Conservation (phyloP, 2,329 filamentous ascomycete species). For the Cordyceps cicadae region DNA sequence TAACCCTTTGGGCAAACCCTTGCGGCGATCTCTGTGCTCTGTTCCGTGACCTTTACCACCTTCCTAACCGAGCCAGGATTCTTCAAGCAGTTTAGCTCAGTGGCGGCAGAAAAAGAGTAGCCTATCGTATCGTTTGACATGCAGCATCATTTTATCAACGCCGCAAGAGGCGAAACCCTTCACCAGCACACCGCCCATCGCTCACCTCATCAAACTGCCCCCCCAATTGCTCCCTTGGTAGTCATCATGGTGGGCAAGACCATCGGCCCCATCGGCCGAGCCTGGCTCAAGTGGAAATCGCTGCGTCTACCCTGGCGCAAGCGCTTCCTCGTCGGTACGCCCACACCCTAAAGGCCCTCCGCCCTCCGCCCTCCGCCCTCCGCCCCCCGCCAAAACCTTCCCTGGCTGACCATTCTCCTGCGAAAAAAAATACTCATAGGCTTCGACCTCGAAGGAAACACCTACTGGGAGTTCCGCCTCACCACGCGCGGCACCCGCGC, state of each 20-base stretch:
- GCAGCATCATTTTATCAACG: background rate
- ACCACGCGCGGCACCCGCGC: constrained; percentile 25
- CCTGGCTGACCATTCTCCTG: background rate
- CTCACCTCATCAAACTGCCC: background rate
- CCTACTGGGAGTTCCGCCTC: constrained; percentile 60
- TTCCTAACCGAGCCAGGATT: background rate
- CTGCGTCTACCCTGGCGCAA: constrained; percentile 57
- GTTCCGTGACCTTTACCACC: background rate
- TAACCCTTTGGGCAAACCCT: background rate
- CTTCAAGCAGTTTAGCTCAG: too few species aligned
- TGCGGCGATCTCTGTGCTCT: background rate
- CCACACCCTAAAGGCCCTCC: background rate
- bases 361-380: background rate
- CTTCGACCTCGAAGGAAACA: constrained; percentile 57
- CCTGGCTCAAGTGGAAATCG: constrained; percentile 56
- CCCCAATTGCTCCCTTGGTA: background rate
- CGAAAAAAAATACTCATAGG: constrained; percentile 32
- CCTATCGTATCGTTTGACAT: background rate
- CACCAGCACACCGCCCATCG: background rate
- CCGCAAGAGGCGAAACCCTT: too few species aligned
- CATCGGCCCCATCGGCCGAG: constrained; percentile 29
- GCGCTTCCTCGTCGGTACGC: constrained; percentile 50
- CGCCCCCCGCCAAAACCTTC: too few species aligned
- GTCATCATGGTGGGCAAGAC: constrained; percentile 30
- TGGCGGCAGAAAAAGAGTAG: background rate